Evolutionary conservation across 331 rosid genomes (phyloP), one percentile per base, ranked within the genome.

Genomic region (Spiraea crenata): DNA sequence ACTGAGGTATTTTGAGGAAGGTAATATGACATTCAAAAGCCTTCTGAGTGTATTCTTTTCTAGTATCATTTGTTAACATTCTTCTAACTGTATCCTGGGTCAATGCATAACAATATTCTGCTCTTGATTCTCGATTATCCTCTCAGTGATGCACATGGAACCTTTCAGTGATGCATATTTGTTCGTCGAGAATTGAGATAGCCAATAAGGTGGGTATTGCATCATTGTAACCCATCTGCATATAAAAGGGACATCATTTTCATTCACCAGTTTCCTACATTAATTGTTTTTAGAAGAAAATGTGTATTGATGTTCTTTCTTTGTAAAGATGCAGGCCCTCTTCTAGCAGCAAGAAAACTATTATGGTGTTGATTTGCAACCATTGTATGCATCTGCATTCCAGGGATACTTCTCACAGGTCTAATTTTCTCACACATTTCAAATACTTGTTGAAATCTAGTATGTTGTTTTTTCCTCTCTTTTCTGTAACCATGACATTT

Each of bases 281-380:
- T 47, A 7, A 11, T 45, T 59, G n/a, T n/a, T n/a, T n/a, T 9
- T 72, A 13, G 34, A 45, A 31, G 41, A 39, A 56, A 16, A n/a
- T 45, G 67, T 46, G 55, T 67, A 37, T 47, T 78, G 75, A 56
- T 67, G 15, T 34, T 45, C 46, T 69, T 77, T 12, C 62, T 67
- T 69, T 34, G 31, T 44, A 16, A 72, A 9, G 51, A 45, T 58
- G 31, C 83, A 93, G 98, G 96, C 96, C 34, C 90, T 93, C 79
- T 93, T 93, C 80, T 93, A 97, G 98, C 98, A 90, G 85, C 98
- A 93, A 69, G 89, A 85, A 76, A 90, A 85, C 77, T 93, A 88
- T 70, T 93, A 73, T 66, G 98, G 98, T 66, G 98, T 93, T 73
- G 87, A 93, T 88, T 90, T 93, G 88, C 89, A 86, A 25, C 86